These are phyloP conservation scores for Colletotrichum camelliae DNA, from an alignment of 2,329 filamentous ascomycete species.

Conservation along the genomic window DNA sequence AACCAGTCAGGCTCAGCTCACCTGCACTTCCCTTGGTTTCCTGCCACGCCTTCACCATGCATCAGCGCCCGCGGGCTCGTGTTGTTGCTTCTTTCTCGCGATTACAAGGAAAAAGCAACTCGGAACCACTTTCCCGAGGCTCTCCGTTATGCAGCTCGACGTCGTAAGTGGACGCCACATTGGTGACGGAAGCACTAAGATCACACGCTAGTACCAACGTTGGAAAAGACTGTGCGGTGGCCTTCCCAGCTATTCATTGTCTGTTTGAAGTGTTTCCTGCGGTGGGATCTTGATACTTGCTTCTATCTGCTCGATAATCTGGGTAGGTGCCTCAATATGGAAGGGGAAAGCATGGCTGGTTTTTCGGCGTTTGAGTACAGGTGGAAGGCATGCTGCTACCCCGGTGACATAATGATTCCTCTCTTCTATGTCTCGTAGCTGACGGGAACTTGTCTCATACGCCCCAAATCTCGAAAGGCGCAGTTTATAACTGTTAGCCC, in stretches of 20 bases:
- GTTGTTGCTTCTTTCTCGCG: not conserved
- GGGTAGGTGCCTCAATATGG: not conserved
- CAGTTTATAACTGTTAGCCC: not conserved
- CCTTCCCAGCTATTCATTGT: not conserved
- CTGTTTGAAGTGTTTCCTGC: not conserved
- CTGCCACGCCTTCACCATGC: not conserved
- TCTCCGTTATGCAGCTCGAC: not conserved
- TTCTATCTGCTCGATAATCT: not conserved
- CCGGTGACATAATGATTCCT: not conserved
- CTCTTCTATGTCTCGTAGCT: not conserved
- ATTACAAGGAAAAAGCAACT: not conserved
- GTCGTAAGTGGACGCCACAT: slow-evolving; percentile 14
- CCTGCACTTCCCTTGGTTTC: not conserved
- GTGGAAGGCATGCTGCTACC: not conserved
- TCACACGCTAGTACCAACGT: not conserved
- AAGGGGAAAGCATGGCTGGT: not conserved
- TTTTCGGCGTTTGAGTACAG: not conserved
- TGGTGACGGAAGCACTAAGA: not conserved
- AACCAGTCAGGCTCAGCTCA: not conserved
- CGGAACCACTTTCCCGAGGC: not conserved
- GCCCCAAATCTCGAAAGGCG: not conserved
- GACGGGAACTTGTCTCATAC: not conserved
- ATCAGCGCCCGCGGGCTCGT: not conserved
- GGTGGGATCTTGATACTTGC: not conserved
- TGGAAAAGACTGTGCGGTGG: not conserved